Evolutionary conservation across 1,139 yeast genomes (phyloP).

Genomic region (Blastobotrys capitulatus): DNA sequence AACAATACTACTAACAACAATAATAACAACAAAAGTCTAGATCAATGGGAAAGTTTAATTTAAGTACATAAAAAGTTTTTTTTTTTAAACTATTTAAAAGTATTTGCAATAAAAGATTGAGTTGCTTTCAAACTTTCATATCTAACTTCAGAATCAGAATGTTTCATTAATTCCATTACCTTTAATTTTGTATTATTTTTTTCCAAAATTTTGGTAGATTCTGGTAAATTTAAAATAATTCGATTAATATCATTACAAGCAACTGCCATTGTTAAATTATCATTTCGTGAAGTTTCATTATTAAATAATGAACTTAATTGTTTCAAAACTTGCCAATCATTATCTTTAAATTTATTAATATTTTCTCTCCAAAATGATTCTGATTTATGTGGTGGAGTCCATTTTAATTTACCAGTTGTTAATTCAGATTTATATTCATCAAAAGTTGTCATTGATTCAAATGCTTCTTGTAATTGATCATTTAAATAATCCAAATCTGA

Average conservation of each 20-base stretch:
- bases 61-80: slow-evolving; percentile 4
- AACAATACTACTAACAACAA: not conserved
- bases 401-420: slow-evolving; percentile 66
- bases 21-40: slow-evolving; percentile 12
- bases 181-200: slow-evolving; percentile 58
- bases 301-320: slow-evolving; percentile 40
- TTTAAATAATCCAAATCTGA: slow-evolving; percentile 59
- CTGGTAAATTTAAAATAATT: slow-evolving; percentile 62
- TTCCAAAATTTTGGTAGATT: slow-evolving; percentile 44
- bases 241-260: slow-evolving; percentile 72
- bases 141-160: slow-evolving; percentile 79
- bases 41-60: slow-evolving; percentile 23
- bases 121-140: slow-evolving; percentile 94
- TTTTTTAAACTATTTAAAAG: slow-evolving; percentile 32
- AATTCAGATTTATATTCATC: slow-evolving; percentile 89
- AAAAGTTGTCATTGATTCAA: slow-evolving; percentile 76
- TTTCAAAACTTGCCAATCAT: slow-evolving; percentile 67
- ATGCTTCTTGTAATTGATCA: slow-evolving; percentile 61
- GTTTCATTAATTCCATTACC: slow-evolving; percentile 81
- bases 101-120: slow-evolving; percentile 82
- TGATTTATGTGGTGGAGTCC: slow-evolving; percentile 93
- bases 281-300: slow-evolving; percentile 22
- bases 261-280: slow-evolving; percentile 41
- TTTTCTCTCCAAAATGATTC: slow-evolving; percentile 89
- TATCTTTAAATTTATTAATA: slow-evolving; percentile 65